Evolutionary conservation across 2,329 filamentous ascomycete species (phyloP).

Genomic region (Curvularia sp.): DNA sequence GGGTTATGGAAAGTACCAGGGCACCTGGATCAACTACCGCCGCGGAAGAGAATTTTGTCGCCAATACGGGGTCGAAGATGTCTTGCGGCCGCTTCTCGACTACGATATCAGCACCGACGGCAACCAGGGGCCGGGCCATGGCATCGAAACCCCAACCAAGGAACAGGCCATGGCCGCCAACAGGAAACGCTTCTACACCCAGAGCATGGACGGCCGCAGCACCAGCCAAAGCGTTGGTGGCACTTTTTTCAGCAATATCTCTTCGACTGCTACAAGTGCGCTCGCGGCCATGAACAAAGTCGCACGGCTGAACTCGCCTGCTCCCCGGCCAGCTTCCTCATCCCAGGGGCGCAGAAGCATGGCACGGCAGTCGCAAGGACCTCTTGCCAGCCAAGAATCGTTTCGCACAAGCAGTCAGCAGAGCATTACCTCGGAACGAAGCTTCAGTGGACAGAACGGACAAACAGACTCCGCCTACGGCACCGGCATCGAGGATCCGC

Average conservation of each 20-base stretch:
- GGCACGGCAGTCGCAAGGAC: constrained; percentile 73
- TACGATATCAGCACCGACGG: constrained; percentile 83
- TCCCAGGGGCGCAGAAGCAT: constrained; percentile 73
- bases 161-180: constrained; percentile 96
- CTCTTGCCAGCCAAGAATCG: constrained; percentile 68
- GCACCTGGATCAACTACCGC: constrained; percentile 96
- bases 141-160: constrained; percentile 94
- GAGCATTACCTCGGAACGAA: constrained; percentile 76
- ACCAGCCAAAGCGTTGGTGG: constrained; percentile 71
- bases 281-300: constrained; percentile 94
- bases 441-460: constrained; percentile 64
- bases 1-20: constrained; percentile 98
- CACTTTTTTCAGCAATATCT: constrained; percentile 98
- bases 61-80: constrained; percentile 76
- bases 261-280: constrained; percentile 87
- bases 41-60: constrained; percentile 91
- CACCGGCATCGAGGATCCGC: constrained; percentile 62
- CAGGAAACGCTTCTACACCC: constrained; percentile 89
- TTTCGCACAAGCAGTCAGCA: constrained; percentile 80
- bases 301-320: constrained; percentile 88
- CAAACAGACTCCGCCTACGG: constrained; percentile 71
- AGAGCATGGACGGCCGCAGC: constrained; percentile 71
- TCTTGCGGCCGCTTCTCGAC: constrained; percentile 75
- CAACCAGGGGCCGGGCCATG: constrained; percentile 71
- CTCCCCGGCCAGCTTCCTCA: constrained; percentile 66